phyloP scores from a whole-genome alignment of 192 early-diverging fungal species.

The Gaertneriomyces sp. region DNA sequence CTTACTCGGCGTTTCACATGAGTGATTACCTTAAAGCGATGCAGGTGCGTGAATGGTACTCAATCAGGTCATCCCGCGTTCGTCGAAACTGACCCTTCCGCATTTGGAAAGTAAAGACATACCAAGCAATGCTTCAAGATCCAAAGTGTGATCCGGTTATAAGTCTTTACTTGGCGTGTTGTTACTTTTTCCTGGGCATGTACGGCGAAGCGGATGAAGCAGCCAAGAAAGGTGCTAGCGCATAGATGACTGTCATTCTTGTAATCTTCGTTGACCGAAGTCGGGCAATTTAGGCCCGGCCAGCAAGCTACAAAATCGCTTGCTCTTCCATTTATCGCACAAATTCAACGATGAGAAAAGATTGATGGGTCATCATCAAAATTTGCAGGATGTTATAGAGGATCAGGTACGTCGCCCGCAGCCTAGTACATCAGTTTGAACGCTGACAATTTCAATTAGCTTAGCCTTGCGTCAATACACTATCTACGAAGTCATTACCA shows the following conservation, averaged over 20 bases:
- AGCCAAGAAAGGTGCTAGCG: conserved; percentile 47
- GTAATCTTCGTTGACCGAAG: not conserved
- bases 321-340: conserved; percentile 59
- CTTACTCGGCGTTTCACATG: conserved; percentile 53
- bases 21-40: conserved; percentile 54
- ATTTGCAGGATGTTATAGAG: conserved; percentile 60
- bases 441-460: conserved; percentile 12
- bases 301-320: conserved; percentile 60
- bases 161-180: conserved; percentile 54
- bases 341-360: conserved; percentile 66
- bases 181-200: conserved; percentile 60
- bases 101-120: conserved; percentile 25
- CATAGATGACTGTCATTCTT: not conserved
- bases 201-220: conserved; percentile 59
- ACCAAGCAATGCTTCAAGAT: conserved; percentile 40
- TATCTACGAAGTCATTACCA: conserved; percentile 63
- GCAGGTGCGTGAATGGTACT: conserved; percentile 35
- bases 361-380: conserved; percentile 61
- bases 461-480: conserved; percentile 57
- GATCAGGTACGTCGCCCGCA: conserved; percentile 41
- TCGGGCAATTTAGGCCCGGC: conserved; percentile 39
- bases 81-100: not conserved
- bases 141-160: conserved; percentile 46
- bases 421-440: not conserved
- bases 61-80: not conserved